These are phyloP conservation scores for Friedmanniomyces endolithicus DNA, from an alignment of 495 filamentous ascomycete species.

Conservation along the genomic window DNA sequence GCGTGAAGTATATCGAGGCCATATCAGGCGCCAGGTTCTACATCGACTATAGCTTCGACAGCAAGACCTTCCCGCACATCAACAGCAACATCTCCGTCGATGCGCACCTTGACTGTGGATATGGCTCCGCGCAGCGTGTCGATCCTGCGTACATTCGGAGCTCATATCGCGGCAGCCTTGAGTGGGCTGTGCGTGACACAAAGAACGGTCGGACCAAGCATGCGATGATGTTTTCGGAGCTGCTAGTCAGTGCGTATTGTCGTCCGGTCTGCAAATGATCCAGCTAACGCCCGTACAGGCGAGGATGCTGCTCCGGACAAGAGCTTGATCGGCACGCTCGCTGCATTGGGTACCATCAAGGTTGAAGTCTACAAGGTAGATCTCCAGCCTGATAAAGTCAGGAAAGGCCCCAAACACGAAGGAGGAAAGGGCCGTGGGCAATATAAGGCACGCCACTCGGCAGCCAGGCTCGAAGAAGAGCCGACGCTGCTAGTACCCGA, in stretches of 20 bases:
- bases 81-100: neutral
- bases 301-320: neutral
- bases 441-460: neutral
- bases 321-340: neutral
- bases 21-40: constrained; percentile 3
- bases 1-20: constrained; percentile 8
- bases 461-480: neutral
- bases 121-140: neutral
- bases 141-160: neutral
- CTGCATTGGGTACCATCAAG: neutral
- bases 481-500: neutral
- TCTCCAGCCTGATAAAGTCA: too few relatives aligned
- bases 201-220: neutral
- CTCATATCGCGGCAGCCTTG: neutral
- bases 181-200: neutral
- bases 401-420: too few relatives aligned
- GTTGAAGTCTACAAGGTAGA: neutral
- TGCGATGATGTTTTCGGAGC: neutral
- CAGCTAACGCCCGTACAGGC: neutral
- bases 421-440: too few relatives aligned
- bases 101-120: neutral
- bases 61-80: neutral
- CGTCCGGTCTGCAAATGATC: neutral
- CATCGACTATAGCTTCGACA: neutral
- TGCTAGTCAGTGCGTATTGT: neutral